phyloP scores from a whole-genome alignment of 129 eudicot species.

The Flaveria trinervia region DNA sequence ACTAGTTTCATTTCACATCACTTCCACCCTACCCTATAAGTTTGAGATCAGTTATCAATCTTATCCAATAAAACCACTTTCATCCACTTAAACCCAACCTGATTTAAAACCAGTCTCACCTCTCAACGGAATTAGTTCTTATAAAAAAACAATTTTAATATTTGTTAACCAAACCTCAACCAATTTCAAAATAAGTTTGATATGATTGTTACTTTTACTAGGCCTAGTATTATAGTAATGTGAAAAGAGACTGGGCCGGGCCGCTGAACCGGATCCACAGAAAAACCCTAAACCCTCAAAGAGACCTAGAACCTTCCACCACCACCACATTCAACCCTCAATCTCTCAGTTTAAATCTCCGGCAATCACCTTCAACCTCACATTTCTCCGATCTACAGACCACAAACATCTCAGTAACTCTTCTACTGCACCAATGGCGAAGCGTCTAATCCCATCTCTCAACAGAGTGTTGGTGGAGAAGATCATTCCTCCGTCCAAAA shows the following conservation, averaged over 20 bases:
- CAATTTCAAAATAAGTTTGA: too few species aligned
- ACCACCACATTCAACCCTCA: background rate
- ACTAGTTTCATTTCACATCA: too few species aligned
- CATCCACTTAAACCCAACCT: too few species aligned
- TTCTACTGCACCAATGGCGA: constrained; percentile 55
- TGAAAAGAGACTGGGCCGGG: background rate
- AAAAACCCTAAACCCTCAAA: constrained; percentile 6
- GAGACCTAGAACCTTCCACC: background rate
- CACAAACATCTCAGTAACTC: too few species aligned
- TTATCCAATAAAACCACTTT: too few species aligned
- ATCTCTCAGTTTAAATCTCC: background rate
- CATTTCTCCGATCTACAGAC: background rate
- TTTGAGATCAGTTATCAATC: too few species aligned
- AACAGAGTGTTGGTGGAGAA: constrained; percentile 90
- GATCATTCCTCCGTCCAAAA: constrained; percentile 71
- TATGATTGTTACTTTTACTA: too few species aligned
- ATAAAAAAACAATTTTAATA: too few species aligned
- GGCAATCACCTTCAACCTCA: background rate
- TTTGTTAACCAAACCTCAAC: too few species aligned
- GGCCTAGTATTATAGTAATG: background rate
- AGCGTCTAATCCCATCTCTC: constrained; percentile 73
- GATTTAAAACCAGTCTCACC: too few species aligned
- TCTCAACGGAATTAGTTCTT: too few species aligned
- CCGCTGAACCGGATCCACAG: background rate
- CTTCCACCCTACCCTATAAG: too few species aligned